Conservation (phyloP, 805 yeast species). For the Metschnikowia hibisci region DNA sequence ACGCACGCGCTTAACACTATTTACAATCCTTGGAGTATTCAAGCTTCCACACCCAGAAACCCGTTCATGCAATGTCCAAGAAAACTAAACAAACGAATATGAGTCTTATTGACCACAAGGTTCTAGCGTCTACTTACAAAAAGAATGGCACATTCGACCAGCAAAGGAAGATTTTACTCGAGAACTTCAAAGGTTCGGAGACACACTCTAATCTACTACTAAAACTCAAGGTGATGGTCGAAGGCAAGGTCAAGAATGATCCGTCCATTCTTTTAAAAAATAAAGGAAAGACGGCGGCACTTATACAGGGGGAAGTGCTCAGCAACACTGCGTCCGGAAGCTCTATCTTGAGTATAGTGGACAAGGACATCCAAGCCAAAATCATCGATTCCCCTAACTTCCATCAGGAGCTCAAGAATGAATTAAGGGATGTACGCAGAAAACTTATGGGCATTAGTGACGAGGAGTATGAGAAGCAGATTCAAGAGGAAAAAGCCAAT, state of each 20-base stretch:
- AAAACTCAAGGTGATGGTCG: conserved; percentile 41
- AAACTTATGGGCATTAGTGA: conserved; percentile 33
- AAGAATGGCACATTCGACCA: conserved; percentile 48
- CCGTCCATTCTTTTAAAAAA: conserved; percentile 46
- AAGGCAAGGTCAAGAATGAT: conserved; percentile 43
- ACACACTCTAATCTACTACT: conserved; percentile 39
- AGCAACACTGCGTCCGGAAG: conserved; percentile 16
- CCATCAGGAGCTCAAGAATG: conserved; percentile 28
- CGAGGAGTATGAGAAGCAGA: conserved; percentile 33
- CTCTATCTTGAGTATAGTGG: conserved; percentile 37
- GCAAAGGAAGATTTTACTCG: conserved; percentile 40
- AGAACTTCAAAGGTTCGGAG: conserved; percentile 39
- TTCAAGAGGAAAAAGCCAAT: conserved; percentile 20
- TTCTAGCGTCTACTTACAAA: conserved; percentile 41
- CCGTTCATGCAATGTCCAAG: background rate
- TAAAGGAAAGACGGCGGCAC: conserved; percentile 48
- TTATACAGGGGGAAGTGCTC: conserved; percentile 50
- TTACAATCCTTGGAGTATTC: background rate
- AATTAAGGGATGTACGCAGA: conserved; percentile 33
- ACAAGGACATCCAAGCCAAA: conserved; percentile 42
- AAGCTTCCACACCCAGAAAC: background rate
- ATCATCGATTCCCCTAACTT: conserved; percentile 41
- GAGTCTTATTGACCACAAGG: conserved; percentile 29
- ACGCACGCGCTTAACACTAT: background rate
- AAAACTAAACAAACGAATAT: background rate